These are phyloP conservation scores for Takashimella koratensis DNA, from an alignment of 1,284 basidiomycete species.

Conservation along the genomic window DNA sequence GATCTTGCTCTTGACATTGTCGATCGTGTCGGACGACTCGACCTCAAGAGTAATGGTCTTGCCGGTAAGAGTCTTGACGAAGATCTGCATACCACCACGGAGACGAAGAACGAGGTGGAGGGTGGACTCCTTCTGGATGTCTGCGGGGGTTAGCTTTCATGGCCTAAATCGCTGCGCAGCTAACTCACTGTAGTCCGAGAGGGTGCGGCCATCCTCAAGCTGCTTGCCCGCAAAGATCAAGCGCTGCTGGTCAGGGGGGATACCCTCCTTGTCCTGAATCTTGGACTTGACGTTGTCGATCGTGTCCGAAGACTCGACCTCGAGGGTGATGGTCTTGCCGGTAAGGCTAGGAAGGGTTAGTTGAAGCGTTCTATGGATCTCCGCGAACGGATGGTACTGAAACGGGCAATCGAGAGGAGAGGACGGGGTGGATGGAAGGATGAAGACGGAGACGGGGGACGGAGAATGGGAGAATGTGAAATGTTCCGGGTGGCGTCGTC, in stretches of 20 bases:
- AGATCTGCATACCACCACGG: conserved; percentile 49
- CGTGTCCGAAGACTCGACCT: conserved; percentile 59
- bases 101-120: conserved; percentile 52
- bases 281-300: conserved; percentile 61
- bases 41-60: conserved; percentile 54
- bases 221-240: conserved; percentile 95
- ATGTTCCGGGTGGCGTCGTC: background rate
- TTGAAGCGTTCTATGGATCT: background rate
- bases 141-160: background rate
- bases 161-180: background rate
- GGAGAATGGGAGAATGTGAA: background rate
- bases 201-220: conserved; percentile 91
- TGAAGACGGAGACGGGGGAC: background rate
- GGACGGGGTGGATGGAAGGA: background rate
- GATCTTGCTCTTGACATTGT: conserved; percentile 54
- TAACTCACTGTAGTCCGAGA: conserved; percentile 74
- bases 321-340: conserved; percentile 59
- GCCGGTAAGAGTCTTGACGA: conserved; percentile 48
- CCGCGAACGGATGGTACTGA: too few relatives aligned
- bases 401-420: too few relatives aligned
- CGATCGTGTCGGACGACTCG: conserved; percentile 54
- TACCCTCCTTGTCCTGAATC: conserved; percentile 63
- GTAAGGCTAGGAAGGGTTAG: conserved; percentile 55
- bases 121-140: conserved; percentile 46
- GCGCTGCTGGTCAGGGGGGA: conserved; percentile 89